Conservation (phyloP, 140 eudicot genomes). For the Cichorium intybus region DNA sequence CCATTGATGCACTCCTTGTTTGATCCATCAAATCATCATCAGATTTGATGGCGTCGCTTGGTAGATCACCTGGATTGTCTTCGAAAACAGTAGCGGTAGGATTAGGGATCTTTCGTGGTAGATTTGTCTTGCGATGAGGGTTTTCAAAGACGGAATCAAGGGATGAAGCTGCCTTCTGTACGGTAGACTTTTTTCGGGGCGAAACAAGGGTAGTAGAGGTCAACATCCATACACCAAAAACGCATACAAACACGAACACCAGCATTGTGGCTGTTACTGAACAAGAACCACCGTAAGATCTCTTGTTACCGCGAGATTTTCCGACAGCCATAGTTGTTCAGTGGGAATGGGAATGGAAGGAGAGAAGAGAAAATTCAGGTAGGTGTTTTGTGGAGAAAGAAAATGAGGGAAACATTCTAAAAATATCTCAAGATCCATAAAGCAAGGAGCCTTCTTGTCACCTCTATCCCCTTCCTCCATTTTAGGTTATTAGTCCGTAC, state of each 20-base stretch:
- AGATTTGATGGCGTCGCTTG: slow-evolving; percentile 47
- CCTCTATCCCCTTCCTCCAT: slow-evolving; percentile 16
- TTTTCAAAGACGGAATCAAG: background rate
- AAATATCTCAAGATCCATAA: slow-evolving; percentile 34
- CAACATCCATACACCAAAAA: slow-evolving; percentile 58
- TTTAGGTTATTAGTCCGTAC: slow-evolving; percentile 18
- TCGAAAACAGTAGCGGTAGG: slow-evolving; percentile 28
- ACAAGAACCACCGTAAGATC: slow-evolving; percentile 40
- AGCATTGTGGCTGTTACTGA: slow-evolving; percentile 41
- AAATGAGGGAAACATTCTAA: slow-evolving; percentile 16
- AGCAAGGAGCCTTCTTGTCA: slow-evolving; percentile 27
- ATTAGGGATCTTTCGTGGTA: background rate
- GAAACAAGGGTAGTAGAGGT: slow-evolving; percentile 37
- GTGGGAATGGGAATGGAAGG: background rate
- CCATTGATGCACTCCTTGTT: background rate
- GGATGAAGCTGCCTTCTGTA: slow-evolving; percentile 5
- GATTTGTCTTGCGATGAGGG: background rate
- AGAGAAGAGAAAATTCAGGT: slow-evolving; percentile 13
- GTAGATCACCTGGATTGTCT: slow-evolving; percentile 57
- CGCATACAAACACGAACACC: slow-evolving; percentile 41
- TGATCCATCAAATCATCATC: slow-evolving; percentile 26
- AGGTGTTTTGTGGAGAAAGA: slow-evolving; percentile 11
- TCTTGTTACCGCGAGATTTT: slow-evolving; percentile 41
- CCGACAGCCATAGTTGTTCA: slow-evolving; percentile 41
- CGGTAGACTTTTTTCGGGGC: slow-evolving; percentile 23